Percentiles rank a stretch among this genome's conserved stretches.
Conservation (phyloP, 768 basidiomycete genomes). For the Mycena alexandri region DNA sequence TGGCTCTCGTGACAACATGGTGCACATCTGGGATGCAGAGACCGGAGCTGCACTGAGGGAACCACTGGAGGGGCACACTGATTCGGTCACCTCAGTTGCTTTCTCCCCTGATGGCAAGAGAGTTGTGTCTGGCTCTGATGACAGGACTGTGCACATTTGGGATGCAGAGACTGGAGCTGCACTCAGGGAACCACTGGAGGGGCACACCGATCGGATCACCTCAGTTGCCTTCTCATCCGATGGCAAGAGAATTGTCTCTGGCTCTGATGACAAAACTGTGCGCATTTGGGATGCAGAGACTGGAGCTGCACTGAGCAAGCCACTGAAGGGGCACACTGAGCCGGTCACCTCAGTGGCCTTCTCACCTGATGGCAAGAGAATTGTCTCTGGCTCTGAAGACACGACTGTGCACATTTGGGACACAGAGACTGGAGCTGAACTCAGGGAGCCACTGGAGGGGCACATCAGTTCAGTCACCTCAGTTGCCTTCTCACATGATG, state of each 20-base stretch:
- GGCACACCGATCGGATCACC: background rate
- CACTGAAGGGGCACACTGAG: background rate
- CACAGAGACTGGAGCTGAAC: background rate
- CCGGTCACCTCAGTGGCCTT: background rate
- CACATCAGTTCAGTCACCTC: background rate
- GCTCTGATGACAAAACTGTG: background rate
- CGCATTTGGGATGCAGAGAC: background rate
- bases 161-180: background rate
- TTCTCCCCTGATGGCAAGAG: background rate
- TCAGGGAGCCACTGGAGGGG: background rate
- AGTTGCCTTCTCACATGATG: background rate
- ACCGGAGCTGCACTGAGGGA: background rate
- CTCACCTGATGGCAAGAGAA: background rate
- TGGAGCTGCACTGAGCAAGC: background rate
- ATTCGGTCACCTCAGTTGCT: background rate
- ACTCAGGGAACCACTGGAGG: background rate
- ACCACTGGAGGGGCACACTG: background rate
- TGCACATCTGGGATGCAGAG: background rate
- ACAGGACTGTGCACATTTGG: background rate
- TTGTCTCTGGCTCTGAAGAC: background rate
- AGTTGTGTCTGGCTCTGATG: background rate
- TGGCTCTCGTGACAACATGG: background rate
- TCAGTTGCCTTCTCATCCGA: constrained; percentile 3
- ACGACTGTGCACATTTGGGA: background rate
- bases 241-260: background rate